Percentiles rank a stretch among this genome's conserved stretches.
phyloP scores from a whole-genome alignment of 2,329 filamentous ascomycete genomes.

The Herpomyces periplanetae region DNA sequence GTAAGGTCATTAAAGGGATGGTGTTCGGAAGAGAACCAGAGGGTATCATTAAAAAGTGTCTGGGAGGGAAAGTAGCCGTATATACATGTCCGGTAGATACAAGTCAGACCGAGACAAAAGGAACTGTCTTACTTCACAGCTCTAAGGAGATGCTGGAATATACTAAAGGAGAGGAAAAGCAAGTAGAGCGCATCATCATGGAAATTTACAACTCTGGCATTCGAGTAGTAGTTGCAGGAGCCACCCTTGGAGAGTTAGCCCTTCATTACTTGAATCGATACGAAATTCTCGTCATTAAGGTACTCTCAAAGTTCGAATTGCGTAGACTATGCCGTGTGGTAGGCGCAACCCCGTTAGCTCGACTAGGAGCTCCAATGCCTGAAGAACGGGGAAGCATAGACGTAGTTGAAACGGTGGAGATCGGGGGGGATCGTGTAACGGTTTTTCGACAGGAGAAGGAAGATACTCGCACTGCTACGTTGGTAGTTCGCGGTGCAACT shows the following conservation, averaged over 20 bases:
- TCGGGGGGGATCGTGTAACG: constrained; percentile 85
- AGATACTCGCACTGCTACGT: constrained; percentile 57
- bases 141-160: constrained; percentile 97
- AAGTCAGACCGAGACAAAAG: constrained; percentile 92
- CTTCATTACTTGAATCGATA: constrained; percentile 93
- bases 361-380: constrained; percentile 91
- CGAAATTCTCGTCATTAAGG: constrained; percentile 77
- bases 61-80: constrained; percentile 75
- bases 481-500: constrained; percentile 73
- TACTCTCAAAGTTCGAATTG: constrained; percentile 91
- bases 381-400: constrained; percentile 92
- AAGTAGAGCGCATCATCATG: constrained; percentile 68
- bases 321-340: constrained; percentile 79
- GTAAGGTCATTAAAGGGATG: constrained; percentile 82
- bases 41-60: constrained; percentile 49
- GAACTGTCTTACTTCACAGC: constrained; percentile 79
- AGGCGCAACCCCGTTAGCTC: constrained; percentile 73
- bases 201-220: constrained; percentile 77
- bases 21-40: constrained; percentile 90
- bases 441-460: constrained; percentile 92
- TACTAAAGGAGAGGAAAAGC: constrained; percentile 73
- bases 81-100: constrained; percentile 85
- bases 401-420: constrained; percentile 81
- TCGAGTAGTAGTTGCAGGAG: constrained; percentile 60
- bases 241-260: constrained; percentile 75